phyloP scores from a whole-genome alignment of 768 basidiomycete species.

The Heimioporus sp. region DNA sequence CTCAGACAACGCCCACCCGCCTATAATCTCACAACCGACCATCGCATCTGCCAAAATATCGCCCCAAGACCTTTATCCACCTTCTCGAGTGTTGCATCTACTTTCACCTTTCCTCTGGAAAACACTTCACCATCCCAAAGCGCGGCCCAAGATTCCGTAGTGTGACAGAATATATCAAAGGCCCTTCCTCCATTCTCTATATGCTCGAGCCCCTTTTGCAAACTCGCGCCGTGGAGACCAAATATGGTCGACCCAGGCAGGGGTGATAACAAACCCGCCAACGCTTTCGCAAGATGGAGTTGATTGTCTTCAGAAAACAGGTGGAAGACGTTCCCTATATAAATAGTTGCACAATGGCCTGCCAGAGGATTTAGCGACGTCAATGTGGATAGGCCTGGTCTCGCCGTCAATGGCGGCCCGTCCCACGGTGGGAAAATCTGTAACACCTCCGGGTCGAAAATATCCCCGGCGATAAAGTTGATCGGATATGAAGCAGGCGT shows the following conservation, averaged over 20 bases:
- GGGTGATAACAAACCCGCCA: slow-evolving; percentile 30
- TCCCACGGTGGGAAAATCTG: slow-evolving; percentile 30
- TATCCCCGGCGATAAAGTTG: slow-evolving; percentile 55
- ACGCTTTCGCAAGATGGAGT: slow-evolving; percentile 20
- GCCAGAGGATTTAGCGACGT: slow-evolving; percentile 46
- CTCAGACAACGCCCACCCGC: no score
- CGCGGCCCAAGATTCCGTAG: slow-evolving; percentile 33
- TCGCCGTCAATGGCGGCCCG: slow-evolving; percentile 17
- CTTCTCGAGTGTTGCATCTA: neutral
- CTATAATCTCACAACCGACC: slow-evolving; percentile 26
- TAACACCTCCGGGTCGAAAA: slow-evolving; percentile 46
- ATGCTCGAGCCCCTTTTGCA: neutral
- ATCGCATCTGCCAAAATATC: slow-evolving; percentile 14
- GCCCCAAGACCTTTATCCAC: neutral
- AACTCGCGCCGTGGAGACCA: slow-evolving; percentile 23
- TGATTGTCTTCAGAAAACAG: slow-evolving; percentile 32
- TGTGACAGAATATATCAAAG: slow-evolving; percentile 28
- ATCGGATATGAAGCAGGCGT: slow-evolving; percentile 49
- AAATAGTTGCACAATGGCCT: slow-evolving; percentile 49
- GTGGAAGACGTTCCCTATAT: slow-evolving; percentile 49
- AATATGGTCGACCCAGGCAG: slow-evolving; percentile 32
- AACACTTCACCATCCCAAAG: slow-evolving; percentile 41
- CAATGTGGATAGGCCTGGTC: slow-evolving; percentile 32
- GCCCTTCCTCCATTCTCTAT: neutral
- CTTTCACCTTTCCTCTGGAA: slow-evolving; percentile 10